These are phyloP conservation scores for Pulveroboletus sp. DNA, from an alignment of 768 basidiomycete species.

Conservation along the genomic window DNA sequence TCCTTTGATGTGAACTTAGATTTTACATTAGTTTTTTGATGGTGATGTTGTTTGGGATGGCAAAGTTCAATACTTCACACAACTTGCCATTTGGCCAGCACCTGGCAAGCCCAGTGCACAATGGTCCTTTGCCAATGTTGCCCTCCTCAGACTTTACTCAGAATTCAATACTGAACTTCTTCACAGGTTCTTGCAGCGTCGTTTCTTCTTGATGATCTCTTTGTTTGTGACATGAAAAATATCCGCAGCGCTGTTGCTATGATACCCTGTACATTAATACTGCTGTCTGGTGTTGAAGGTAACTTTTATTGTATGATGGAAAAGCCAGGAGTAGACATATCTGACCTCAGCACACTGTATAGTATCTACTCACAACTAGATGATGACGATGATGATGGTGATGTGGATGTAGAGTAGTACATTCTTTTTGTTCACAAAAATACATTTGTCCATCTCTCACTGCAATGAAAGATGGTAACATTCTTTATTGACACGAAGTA, in stretches of 20 bases:
- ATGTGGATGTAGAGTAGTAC: no score
- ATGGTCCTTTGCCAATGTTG: neutral
- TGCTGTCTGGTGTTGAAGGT: conserved; percentile 1
- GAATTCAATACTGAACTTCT: conserved; percentile 20
- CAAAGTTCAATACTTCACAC: conserved; percentile 20
- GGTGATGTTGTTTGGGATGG: conserved; percentile 1
- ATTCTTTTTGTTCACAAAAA: no score
- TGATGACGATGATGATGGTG: neutral
- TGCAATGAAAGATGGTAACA: no score
- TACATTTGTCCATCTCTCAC: no score
- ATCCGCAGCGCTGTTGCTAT: conserved; percentile 27
- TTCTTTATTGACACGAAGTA: no score
- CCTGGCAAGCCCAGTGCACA: neutral
- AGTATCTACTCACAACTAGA: neutral
- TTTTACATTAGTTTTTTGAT: neutral
- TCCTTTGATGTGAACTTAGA: neutral
- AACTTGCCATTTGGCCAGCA: neutral
- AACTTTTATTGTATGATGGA: conserved; percentile 26
- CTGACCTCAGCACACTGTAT: conserved; percentile 4
- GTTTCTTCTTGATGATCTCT: conserved; percentile 11
- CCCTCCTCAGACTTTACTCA: conserved; percentile 22
- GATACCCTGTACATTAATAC: conserved; percentile 12
- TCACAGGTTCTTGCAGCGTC: conserved; percentile 20
- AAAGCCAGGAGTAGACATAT: conserved; percentile 25
- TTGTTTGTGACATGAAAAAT: conserved; percentile 10